Conservation (phyloP, 805 yeast species). For the Hanseniaspora lindneri region DNA sequence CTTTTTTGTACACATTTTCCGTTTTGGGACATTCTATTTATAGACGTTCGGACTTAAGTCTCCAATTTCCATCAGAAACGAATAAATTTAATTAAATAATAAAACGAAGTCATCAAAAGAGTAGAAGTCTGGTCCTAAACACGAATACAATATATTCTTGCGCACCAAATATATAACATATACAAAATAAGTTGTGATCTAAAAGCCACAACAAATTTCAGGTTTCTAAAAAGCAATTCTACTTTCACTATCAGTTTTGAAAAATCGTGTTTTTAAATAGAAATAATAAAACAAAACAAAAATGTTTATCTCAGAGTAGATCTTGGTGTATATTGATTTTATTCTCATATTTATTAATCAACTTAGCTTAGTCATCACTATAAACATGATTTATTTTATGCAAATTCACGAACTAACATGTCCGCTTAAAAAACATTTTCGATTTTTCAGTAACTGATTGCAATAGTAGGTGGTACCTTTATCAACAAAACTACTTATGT, state of each 20-base stretch:
- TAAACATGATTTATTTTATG: neutral
- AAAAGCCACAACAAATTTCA: neutral
- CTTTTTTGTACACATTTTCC: too few relatives aligned
- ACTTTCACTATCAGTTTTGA: constrained; percentile 2
- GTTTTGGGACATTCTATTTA: too few relatives aligned
- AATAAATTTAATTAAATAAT: too few relatives aligned
- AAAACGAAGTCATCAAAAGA: too few relatives aligned
- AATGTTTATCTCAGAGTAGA: constrained; percentile 15
- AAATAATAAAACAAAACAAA: neutral
- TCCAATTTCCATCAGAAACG: too few relatives aligned
- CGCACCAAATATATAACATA: too few relatives aligned
- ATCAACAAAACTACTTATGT: neutral
- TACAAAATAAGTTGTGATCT: neutral
- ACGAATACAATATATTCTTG: too few relatives aligned
- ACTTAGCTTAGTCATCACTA: constrained; percentile 12
- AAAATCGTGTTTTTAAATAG: neutral
- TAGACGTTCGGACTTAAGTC: too few relatives aligned
- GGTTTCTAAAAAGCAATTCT: neutral
- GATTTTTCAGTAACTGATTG: neutral
- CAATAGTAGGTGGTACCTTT: neutral
- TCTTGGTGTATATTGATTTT: constrained; percentile 15
- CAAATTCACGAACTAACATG: neutral
- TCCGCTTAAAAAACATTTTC: neutral
- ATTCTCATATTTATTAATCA: constrained; percentile 15
- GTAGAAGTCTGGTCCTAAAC: too few relatives aligned